These are phyloP conservation scores for Penicillium verhagenii DNA, from an alignment of 495 filamentous ascomycete species.

Conservation along the genomic window DNA sequence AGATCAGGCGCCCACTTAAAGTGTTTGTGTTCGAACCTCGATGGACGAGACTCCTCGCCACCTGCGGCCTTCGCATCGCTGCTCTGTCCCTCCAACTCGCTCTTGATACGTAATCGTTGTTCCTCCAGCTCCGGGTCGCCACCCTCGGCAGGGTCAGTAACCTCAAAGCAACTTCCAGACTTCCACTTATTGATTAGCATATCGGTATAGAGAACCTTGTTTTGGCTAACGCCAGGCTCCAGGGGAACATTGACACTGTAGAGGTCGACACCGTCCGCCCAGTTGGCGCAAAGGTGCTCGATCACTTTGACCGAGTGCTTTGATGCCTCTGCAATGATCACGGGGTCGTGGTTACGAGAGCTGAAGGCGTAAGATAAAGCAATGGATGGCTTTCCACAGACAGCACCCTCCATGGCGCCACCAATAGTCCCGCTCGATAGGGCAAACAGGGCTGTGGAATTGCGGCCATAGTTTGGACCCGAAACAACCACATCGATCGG, in stretches of 20 bases:
- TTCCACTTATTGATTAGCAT: conserved; percentile 90
- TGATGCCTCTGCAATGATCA: conserved; percentile 72
- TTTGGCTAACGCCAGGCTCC: conserved; percentile 60
- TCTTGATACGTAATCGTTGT: conserved; percentile 58
- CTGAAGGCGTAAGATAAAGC: conserved; percentile 89
- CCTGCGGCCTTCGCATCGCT: not conserved
- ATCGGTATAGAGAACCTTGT: conserved; percentile 71
- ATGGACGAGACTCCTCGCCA: conserved; percentile 11
- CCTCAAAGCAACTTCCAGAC: conserved; percentile 78
- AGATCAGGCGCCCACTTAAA: conserved; percentile 94
- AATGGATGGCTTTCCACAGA: conserved; percentile 72
- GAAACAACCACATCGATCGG: conserved; percentile 83
- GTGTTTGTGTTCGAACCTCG: conserved; percentile 68
- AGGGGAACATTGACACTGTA: conserved; percentile 89
- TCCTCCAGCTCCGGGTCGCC: conserved; percentile 53
- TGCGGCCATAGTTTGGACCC: conserved; percentile 93
- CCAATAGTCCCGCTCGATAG: conserved; percentile 87
- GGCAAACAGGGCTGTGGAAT: conserved; percentile 90
- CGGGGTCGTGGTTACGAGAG: conserved; percentile 72
- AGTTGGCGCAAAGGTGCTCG: conserved; percentile 72
- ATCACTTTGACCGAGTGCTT: conserved; percentile 68
- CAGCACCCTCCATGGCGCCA: conserved; percentile 88
- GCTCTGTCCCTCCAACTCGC: conserved; percentile 41
- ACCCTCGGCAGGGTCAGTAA: conserved; percentile 47
- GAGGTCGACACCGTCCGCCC: conserved; percentile 72